Evolutionary conservation across 805 yeast genomes (phyloP), one percentile per base, ranked within the genome.

Genomic region (Wickerhamiella allomyrinae): DNA sequence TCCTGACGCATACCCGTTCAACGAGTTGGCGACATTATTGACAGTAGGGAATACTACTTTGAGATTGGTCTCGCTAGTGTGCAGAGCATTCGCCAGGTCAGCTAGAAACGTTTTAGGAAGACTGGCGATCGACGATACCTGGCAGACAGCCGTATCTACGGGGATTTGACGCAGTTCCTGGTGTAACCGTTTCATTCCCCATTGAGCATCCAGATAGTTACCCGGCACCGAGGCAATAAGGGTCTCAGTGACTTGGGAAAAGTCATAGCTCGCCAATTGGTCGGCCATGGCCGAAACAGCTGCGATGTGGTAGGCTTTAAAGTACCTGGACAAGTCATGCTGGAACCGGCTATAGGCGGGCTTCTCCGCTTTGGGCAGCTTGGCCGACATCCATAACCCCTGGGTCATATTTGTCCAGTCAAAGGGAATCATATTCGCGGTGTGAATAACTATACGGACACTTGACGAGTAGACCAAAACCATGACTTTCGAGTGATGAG

Each of bases 1-100:
- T 1, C 79, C 81, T 1, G 75, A 63, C 2, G 48, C 53, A 47
- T 60, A 66, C 2, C 79, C 79, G 29, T 68, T 56, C 36, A 58
- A 56, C 25, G 71, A 65, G 7, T 51, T 36, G 1, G 62, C 54
- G 2, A 74, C 57, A 21, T 70, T 67, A 2, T 55, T 45, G 0
- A 59, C 61, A 1, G 71, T 56, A 2, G 79, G 78, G 51, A 54
- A 74, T 0, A 74, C 50, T 1, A 73, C 48, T 22, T 53, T 54
- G 0, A 74, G 64, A 1, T 46, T 41, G 33, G 63, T 58, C 31
- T 61, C 61, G 24, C 55, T 44, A 2, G 42, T 27, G 1, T 27
- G 9, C 39, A 44, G 57, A 60, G 53, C 63, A 61, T 19, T 23
- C 15, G 46, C 24, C 1, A 54, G 39, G 5, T 41, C 49, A 5